Conservation (phyloP, 192 early-diverging fungal genomes). For the Rhizoclosmatium globosum region DNA sequence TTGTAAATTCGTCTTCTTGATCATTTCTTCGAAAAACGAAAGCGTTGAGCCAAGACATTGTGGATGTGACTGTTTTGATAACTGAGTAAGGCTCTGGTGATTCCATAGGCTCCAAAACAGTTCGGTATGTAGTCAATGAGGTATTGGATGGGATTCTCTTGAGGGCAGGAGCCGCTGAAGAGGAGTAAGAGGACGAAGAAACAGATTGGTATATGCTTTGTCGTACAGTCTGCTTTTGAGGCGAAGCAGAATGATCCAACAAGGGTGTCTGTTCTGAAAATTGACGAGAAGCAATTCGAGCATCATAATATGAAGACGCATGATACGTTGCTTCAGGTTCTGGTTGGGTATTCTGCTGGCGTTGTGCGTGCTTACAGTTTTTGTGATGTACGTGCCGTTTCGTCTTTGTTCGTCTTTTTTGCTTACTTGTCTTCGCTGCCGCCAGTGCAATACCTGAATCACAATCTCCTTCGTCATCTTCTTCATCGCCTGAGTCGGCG, state of each 20-base stretch:
- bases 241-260: neutral
- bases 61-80: conserved; percentile 9
- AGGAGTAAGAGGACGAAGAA: neutral
- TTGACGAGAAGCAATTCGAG: neutral
- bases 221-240: neutral
- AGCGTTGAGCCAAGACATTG: conserved; percentile 6
- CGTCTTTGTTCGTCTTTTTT: neutral
- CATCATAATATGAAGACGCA: neutral
- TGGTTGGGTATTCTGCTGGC: neutral
- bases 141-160: neutral
- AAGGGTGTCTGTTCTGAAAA: conserved; percentile 6
- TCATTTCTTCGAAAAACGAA: conserved; percentile 16
- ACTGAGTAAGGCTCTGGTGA: neutral
- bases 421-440: neutral
- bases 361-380: too few species aligned
- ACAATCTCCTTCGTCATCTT: neutral
- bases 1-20: neutral
- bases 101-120: neutral
- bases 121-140: neutral
- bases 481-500: neutral
- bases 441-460: neutral
- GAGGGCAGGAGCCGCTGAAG: neutral
- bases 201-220: neutral
- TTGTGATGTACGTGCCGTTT: neutral
- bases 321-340: neutral